These are phyloP conservation scores for Pyrrhoderma noxium DNA, from an alignment of 1,284 basidiomycete species.

Conservation along the genomic window DNA sequence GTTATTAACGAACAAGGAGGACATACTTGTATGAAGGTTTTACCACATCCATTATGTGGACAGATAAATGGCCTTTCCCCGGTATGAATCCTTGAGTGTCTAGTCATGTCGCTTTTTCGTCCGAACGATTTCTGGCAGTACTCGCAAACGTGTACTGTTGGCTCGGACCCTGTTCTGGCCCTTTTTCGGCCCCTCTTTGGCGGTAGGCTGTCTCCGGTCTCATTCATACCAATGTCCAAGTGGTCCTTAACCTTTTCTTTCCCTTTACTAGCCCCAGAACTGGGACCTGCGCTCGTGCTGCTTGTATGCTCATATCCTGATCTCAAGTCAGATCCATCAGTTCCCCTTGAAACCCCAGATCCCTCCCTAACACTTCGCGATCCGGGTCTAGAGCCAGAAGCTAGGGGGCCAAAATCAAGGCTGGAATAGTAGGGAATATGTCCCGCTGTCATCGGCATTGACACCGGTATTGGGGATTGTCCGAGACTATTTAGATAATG, in stretches of 20 bases:
- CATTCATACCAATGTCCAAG: neutral
- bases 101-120: conserved; percentile 65
- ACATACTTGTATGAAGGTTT: conserved; percentile 78
- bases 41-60: conserved; percentile 62
- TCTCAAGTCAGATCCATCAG: neutral
- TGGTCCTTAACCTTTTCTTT: neutral
- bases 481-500: no score
- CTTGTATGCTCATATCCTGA: neutral
- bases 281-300: neutral
- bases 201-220: neutral
- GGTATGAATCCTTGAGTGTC: conserved; percentile 83
- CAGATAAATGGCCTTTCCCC: conserved; percentile 82
- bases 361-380: neutral
- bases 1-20: neutral
- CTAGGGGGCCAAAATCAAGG: neutral
- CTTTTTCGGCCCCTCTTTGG: conserved; percentile 3
- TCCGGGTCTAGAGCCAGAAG: neutral
- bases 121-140: conserved; percentile 70
- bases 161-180: neutral
- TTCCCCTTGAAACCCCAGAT: neutral
- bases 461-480: no score
- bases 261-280: neutral
- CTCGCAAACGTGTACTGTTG: conserved; percentile 33
- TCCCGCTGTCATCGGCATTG: no score
- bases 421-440: neutral